Evolutionary conservation across 2,329 filamentous ascomycete genomes (phyloP).

Genomic region (Metarhizium brunneum): DNA sequence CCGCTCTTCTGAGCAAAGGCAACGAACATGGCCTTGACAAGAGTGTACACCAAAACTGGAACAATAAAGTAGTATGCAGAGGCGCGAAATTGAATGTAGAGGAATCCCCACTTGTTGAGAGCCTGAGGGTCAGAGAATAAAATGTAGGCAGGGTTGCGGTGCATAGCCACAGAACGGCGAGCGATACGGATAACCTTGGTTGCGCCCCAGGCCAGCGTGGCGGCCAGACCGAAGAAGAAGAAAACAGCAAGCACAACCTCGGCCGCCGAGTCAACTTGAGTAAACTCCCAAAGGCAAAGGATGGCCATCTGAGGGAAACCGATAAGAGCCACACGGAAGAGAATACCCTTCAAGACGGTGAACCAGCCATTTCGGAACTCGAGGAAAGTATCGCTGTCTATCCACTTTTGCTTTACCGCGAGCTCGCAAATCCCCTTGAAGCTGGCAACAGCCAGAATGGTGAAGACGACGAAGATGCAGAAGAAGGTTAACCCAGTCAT

Average conservation of each 20-base stretch:
- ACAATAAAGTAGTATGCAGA: conserved; percentile 94
- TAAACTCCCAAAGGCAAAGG: conserved; percentile 90
- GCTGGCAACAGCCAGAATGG: conserved; percentile 59
- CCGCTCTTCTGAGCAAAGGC: conserved; percentile 65
- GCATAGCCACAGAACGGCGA: conserved; percentile 78
- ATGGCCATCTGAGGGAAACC: conserved; percentile 88
- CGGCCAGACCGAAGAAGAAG: conserved; percentile 73
- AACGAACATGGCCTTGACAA: conserved; percentile 87
- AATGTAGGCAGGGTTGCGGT: conserved; percentile 95
- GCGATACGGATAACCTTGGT: conserved; percentile 86
- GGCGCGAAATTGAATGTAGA: conserved; percentile 94
- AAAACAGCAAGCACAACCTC: conserved; percentile 81
- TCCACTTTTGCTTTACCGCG: conserved; percentile 63
- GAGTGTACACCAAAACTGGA: conserved; percentile 64
- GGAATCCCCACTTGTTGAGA: conserved; percentile 95
- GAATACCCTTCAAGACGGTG: conserved; percentile 84
- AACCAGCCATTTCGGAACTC: conserved; percentile 95
- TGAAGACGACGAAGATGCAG: conserved; percentile 69
- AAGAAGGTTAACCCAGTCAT: conserved; percentile 87
- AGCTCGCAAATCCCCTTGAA: conserved; percentile 80
- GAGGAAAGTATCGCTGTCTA: conserved; percentile 77
- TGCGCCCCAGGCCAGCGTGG: conserved; percentile 75
- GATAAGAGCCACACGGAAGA: conserved; percentile 84
- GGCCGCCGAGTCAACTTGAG: conserved; percentile 72
- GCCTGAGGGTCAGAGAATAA: conserved; percentile 91